phyloP scores from a whole-genome alignment of 257 asterid species.

The Capsicum chinense region DNA sequence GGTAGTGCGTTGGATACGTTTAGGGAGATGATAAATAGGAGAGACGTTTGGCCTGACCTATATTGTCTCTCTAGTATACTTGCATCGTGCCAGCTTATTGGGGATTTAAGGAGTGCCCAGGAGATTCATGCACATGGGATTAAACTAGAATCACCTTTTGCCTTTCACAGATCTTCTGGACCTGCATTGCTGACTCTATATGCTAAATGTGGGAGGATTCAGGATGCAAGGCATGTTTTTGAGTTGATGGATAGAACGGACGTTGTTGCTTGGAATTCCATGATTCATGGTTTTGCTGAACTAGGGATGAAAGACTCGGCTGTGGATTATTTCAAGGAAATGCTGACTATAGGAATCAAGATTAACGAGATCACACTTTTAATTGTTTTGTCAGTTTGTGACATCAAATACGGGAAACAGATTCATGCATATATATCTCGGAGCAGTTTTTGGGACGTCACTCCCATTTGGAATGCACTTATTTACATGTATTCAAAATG shows the following conservation, averaged over 20 bases:
- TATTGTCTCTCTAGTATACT: constrained; percentile 50
- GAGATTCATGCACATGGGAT: constrained; percentile 55
- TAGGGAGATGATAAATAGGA: constrained; percentile 37
- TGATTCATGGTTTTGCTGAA: constrained; percentile 48
- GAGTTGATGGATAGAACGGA: constrained; percentile 47
- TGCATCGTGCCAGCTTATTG: constrained; percentile 42
- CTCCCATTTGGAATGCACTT: constrained; percentile 46
- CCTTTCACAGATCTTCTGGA: constrained; percentile 48
- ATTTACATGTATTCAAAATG: constrained; percentile 51
- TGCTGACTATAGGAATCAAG: constrained; percentile 42
- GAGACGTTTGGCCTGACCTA: constrained; percentile 40
- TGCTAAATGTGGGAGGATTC: constrained; percentile 42
- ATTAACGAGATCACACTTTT: constrained; percentile 44
- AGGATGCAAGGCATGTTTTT: constrained; percentile 39
- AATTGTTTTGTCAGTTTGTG: constrained; percentile 43
- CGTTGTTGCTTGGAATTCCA: constrained; percentile 50
- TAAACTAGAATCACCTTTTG: constrained; percentile 27
- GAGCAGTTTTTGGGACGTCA: constrained; percentile 12
- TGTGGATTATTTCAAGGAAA: constrained; percentile 36
- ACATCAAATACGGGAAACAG: constrained; percentile 45
- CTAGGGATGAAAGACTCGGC: constrained; percentile 38
- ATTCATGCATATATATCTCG: constrained; percentile 42
- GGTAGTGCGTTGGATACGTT: constrained; percentile 30
- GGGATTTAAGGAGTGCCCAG: constrained; percentile 39
- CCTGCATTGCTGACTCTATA: constrained; percentile 50